Evolutionary conservation across 495 filamentous ascomycete species (phyloP).

Genomic region (Trichoderma asperelloides): DNA sequence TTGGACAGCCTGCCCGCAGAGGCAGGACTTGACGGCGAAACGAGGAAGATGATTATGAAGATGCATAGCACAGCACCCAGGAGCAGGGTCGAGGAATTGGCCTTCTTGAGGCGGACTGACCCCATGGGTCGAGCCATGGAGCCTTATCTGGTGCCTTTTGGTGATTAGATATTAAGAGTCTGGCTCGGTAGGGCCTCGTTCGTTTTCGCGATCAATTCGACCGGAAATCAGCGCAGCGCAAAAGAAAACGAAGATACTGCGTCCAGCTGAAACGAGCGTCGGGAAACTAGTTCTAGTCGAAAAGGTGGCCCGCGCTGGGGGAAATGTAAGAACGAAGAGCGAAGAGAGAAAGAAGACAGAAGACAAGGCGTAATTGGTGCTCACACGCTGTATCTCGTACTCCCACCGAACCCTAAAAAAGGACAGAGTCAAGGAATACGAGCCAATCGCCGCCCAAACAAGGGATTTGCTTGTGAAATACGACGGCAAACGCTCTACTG

Average conservation of each 20-base stretch:
- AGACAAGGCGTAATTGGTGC: not conserved
- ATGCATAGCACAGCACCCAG: slow-evolving; percentile 42
- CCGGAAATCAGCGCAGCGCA: not conserved
- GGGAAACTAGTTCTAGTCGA: not conserved
- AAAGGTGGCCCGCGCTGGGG: not conserved
- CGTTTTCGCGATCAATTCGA: slow-evolving; percentile 6
- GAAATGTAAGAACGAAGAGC: not conserved
- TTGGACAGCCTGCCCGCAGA: slow-evolving; percentile 29
- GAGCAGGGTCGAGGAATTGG: slow-evolving; percentile 41
- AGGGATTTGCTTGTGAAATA: not conserved
- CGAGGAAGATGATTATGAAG: slow-evolving; percentile 45
- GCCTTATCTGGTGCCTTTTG: not conserved
- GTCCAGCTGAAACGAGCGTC: slow-evolving; percentile 6
- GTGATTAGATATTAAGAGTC: slow-evolving; percentile 9
- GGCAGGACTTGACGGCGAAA: slow-evolving; percentile 36
- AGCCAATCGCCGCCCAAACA: not conserved
- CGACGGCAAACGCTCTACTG: no score
- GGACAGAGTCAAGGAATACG: not conserved
- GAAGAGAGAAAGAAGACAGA: not conserved
- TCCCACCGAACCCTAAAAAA: not conserved
- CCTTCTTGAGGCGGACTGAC: slow-evolving; percentile 47
- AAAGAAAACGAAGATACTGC: not conserved
- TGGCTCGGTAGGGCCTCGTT: not conserved
- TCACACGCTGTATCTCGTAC: not conserved
- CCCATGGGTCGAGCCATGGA: slow-evolving; percentile 46